Base-by-base conservation (phyloP, 2,329 filamentous ascomycete species). In the Aciculosporium take region DNA sequence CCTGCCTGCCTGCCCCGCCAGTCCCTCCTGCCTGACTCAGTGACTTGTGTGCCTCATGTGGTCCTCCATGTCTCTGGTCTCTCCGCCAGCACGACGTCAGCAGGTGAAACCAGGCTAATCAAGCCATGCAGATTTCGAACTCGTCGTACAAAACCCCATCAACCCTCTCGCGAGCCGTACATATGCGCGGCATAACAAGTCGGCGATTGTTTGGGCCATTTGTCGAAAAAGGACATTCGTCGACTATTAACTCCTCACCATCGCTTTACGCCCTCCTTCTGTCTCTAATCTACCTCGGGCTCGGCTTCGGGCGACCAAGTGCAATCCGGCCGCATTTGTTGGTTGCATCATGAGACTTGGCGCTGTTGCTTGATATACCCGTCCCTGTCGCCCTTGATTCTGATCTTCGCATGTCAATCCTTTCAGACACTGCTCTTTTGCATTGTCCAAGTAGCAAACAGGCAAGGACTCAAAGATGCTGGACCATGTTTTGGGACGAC, bases 401-500 rank as follows among this genome's bases (percentile, higher is more conserved):
- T 21, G 42, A 32, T 20, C 30, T 32, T 29, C 32, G 37, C 42
- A 37, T 44, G 42, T n/a, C 27, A 39, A 21, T 9, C 12, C 7
- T 13, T 29, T 20, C 25, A 37, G 5, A 23, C 27, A 29, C 12
- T 28, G n/a, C 25, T n/a, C n/a, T n/a, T n/a, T n/a, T 28, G 15
- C 10, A 15, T 15, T 5, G 20, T 5, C 20, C 20, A 9, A 24
- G 13, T 29, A 21, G n/a, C 10, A 32, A 25, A 35, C 7, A 21
- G 31, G 17, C 31, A 45, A 51, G 39, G 45, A 77, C 77, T 20
- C 31, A 45, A 51, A 40, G 45, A 77, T 78, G 74, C 64, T 77
- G 78, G 89, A 96, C 63, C 89, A 96, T 69, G 82, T 95, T 43
- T 70, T 96, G 37, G 89, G 89, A 48, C 79, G 86, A 49, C 89